These are phyloP conservation scores for Immersiella caudata DNA, from an alignment of 495 filamentous ascomycete species.

Conservation along the genomic window DNA sequence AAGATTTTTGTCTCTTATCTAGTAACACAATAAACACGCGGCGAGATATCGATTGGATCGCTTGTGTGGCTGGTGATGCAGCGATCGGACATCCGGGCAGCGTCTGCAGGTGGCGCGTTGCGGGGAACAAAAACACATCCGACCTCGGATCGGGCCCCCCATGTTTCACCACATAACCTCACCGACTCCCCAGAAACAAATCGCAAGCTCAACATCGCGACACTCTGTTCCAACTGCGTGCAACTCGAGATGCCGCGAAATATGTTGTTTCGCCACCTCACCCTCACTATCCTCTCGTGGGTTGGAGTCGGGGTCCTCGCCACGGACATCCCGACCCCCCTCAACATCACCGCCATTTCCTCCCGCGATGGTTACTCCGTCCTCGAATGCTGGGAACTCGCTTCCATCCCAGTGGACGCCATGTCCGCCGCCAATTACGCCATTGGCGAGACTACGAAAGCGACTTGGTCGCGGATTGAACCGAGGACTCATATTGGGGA, in stretches of 20 bases:
- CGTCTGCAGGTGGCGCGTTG: background rate
- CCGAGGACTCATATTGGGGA: constrained; percentile 32
- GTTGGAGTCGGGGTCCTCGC: background rate
- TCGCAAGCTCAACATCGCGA: no score
- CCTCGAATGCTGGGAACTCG: constrained; percentile 36
- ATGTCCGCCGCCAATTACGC: constrained; percentile 35
- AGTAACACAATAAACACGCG: background rate
- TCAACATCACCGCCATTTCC: constrained; percentile 36
- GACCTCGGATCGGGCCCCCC: no score
- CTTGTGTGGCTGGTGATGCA: no score
- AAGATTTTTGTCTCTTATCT: no score
- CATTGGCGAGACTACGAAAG: constrained; percentile 29
- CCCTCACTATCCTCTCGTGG: background rate
- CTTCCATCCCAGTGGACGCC: constrained; percentile 29
- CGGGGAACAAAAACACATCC: no score
- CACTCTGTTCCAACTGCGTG: no score
- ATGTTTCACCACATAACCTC: no score
- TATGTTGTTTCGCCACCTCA: background rate
- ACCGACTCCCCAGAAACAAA: no score
- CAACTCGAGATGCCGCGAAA: no score
- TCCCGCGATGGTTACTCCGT: constrained; percentile 35
- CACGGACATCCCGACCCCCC: background rate
- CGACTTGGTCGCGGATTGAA: constrained; percentile 34
- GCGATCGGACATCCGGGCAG: background rate
- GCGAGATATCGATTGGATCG: no score